Evolutionary conservation across 2,329 filamentous ascomycete genomes (phyloP), one percentile per base, ranked within the genome.

Genomic region (Arthroderma uncinatum): DNA sequence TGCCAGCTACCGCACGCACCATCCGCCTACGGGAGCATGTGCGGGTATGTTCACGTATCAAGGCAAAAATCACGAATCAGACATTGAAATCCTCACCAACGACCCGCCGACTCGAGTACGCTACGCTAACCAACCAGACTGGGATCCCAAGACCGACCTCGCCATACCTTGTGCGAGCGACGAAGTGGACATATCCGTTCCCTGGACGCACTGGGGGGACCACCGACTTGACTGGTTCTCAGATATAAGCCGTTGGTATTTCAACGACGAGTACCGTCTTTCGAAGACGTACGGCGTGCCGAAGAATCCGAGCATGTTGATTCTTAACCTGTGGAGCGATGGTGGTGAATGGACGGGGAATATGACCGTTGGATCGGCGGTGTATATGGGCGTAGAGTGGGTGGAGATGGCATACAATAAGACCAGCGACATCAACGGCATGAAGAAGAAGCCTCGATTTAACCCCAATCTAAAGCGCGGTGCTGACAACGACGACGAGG

Each of bases 1-100:
- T 37, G 56, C 54, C 39, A 21, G 53, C 54, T 47, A 58, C 36
- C 53, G 25, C 54, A 57, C 56, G 16, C 50, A 47, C 5, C 61
- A 64, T 1, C 76, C 76, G n/a, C 62, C 69, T 16, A 59, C 66
- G 37, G 78, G 78, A 52, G 78, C 76, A 2, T 76, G 76, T 4
- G 74, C 76, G 0, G 78, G 78, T 2, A 74, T 79, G 62, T 75
- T 80, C 68, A 78, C 76, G 10, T 79, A 77, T 59, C 70, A 67
- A 58, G 70, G 76, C 40, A 68, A 73, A 53, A 67, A 61, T 30
- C 76, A 76, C 61, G 78, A 80, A 63, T 76, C 74, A 0, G 78
- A 80, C 60, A 76, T 80, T 59, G 78, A 80, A 65, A 77, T 80
- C 58, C 66, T 79, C 9, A 80, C 78, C 1, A 65, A 69, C 4